Conservation (phyloP, 805 yeast genomes). For the Myxozyma nipponensis region DNA sequence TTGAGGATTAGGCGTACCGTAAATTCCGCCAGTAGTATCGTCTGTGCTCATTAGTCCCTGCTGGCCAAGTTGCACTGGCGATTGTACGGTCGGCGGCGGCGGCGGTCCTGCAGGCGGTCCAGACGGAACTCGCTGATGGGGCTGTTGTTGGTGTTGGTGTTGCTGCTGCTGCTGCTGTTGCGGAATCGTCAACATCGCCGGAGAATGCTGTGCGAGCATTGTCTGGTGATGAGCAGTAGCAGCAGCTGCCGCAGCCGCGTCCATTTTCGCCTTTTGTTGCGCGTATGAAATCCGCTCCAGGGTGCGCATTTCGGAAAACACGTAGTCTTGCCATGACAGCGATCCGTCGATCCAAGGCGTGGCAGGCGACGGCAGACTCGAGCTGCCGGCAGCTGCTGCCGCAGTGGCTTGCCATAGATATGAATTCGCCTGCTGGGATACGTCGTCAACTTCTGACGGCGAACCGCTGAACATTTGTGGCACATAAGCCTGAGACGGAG, state of each 20-base stretch:
- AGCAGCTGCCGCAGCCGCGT: too few relatives aligned
- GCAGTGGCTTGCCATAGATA: neutral
- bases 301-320: slow-evolving; percentile 17
- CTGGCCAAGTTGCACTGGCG: neutral
- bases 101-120: neutral
- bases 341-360: slow-evolving; percentile 4
- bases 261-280: neutral
- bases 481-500: neutral
- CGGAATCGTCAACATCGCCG: too few relatives aligned
- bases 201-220: too few relatives aligned
- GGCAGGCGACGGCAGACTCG: neutral
- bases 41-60: too few relatives aligned
- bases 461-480: neutral
- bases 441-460: too few relatives aligned
- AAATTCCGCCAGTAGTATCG: too few relatives aligned
- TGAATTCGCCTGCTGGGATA: neutral
- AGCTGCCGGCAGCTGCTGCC: neutral
- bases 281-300: slow-evolving; percentile 5
- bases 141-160: too few relatives aligned
- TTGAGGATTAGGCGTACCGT: too few relatives aligned
- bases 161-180: too few relatives aligned
- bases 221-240: too few relatives aligned
- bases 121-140: too few relatives aligned
- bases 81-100: neutral
- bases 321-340: slow-evolving; percentile 21